Conservation (phyloP, 2,329 filamentous ascomycete species). For the Ceratocystis destructans region DNA sequence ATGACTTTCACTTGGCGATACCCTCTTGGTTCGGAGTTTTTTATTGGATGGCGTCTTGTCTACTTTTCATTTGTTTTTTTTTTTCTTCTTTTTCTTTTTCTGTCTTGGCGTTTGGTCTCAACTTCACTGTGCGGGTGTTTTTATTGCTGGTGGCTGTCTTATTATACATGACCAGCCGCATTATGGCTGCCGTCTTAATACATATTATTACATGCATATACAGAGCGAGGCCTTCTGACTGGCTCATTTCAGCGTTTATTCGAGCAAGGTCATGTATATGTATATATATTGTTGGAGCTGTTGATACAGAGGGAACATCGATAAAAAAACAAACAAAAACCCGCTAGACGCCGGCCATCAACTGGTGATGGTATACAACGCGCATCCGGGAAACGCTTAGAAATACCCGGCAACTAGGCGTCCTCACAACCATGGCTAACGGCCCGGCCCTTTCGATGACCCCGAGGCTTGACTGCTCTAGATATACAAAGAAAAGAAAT, state of each 20-base stretch:
- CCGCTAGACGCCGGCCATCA: background rate
- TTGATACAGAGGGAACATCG: background rate
- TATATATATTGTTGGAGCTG: background rate
- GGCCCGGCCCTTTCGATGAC: background rate
- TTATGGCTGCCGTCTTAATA: background rate
- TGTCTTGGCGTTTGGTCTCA: background rate
- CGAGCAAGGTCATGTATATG: background rate
- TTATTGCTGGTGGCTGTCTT: background rate
- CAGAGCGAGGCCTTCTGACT: no score
- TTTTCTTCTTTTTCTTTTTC: background rate
- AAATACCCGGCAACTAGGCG: background rate
- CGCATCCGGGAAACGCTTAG: background rate
- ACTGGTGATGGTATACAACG: background rate
- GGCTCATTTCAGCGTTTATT: no score
- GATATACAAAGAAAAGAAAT: background rate
- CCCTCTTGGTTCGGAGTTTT: slow-evolving; percentile 7
- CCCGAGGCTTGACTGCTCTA: background rate
- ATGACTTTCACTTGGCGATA: slow-evolving; percentile 14
- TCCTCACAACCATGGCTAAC: background rate
- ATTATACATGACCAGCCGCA: background rate
- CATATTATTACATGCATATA: background rate
- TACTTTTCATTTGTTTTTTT: background rate
- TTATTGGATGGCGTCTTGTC: background rate
- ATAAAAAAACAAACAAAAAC: background rate
- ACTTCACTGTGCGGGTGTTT: background rate